Conservation (phyloP, 345 rosid species). For the Lepidium africanum region DNA sequence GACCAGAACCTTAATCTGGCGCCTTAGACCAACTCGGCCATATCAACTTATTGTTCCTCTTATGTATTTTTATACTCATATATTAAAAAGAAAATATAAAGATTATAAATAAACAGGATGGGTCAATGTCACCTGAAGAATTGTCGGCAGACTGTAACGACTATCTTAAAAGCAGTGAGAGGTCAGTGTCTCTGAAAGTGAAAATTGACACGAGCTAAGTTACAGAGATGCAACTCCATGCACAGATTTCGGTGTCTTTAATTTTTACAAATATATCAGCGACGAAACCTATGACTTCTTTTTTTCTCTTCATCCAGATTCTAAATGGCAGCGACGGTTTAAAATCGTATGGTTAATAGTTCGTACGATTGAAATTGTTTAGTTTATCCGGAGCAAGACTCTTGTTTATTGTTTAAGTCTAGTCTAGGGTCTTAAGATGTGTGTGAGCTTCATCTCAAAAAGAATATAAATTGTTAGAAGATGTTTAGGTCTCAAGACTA, state of each 20-base stretch:
- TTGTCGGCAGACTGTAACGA: conserved; percentile 25
- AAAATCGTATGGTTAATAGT: not conserved
- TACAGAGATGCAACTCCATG: conserved; percentile 15
- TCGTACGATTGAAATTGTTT: not conserved
- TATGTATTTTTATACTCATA: not conserved
- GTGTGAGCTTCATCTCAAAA: no score
- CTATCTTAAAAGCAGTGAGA: conserved; percentile 12
- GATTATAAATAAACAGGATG: not conserved
- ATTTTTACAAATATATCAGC: not conserved
- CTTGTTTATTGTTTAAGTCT: no score
- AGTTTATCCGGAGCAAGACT: not conserved
- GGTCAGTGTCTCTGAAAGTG: conserved; percentile 21
- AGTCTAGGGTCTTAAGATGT: no score
- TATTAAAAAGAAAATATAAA: rapidly evolving
- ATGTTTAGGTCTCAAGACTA: no score
- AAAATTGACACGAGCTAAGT: conserved; percentile 23
- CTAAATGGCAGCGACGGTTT: not conserved
- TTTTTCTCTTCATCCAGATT: not conserved
- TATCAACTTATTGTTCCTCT: conserved; percentile 32
- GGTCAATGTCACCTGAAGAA: conserved; percentile 29
- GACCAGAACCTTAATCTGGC: conserved; percentile 99
- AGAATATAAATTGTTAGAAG: no score
- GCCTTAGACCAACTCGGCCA: conserved; percentile 96
- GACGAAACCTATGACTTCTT: conserved; percentile 27
- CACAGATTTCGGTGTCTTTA: conserved; percentile 17